Conservation (phyloP, 768 basidiomycete genomes). For the Pisolithus marmoratus region DNA sequence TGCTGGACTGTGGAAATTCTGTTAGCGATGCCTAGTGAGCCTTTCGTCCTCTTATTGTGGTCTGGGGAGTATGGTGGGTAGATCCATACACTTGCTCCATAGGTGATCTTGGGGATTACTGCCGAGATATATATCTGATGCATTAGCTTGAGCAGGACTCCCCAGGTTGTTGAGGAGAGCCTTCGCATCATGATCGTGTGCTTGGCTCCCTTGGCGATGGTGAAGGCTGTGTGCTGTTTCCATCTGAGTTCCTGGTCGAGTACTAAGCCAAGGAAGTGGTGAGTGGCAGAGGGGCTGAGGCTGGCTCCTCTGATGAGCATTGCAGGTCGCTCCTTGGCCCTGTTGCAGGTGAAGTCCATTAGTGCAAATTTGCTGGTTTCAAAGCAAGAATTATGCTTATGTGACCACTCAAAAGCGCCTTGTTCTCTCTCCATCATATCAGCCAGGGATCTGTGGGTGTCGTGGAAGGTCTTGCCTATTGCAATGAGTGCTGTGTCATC, state of each 20-base stretch:
- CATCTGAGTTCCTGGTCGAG: constrained; percentile 2
- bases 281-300: background rate
- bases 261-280: constrained; percentile 1
- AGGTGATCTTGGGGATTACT: background rate
- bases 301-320: background rate
- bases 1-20: background rate
- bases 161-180: no score
- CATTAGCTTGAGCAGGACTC: no score
- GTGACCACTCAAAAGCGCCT: background rate
- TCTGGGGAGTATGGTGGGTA: background rate
- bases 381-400: background rate
- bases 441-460: no score
- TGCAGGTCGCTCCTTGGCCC: background rate
- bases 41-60: background rate
- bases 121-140: background rate
- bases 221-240: background rate
- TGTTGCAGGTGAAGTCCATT: background rate
- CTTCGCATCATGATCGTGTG: background rate
- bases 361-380: background rate
- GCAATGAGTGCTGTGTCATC: background rate
- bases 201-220: background rate
- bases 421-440: background rate
- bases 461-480: background rate
- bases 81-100: background rate
- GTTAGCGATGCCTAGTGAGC: background rate